Evolutionary conservation across 352 stramenopile genomes (phyloP).

Genomic region (Globisporangium radiosum): DNA sequence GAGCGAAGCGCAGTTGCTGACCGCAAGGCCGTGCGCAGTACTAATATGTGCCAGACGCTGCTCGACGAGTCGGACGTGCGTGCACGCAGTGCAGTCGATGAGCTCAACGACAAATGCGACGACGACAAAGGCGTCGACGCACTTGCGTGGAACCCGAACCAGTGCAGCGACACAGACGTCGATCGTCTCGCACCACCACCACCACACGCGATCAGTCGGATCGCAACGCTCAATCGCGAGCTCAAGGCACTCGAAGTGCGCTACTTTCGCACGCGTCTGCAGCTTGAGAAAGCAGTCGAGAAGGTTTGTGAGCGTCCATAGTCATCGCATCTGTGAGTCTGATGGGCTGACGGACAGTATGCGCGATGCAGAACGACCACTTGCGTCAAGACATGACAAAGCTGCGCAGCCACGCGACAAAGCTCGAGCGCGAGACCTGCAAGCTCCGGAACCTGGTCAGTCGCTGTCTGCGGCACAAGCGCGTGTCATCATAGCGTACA

Average conservation of each 20-base stretch:
- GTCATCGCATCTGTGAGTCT: neutral
- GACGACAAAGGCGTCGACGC: constrained; percentile 4
- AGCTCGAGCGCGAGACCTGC: constrained; percentile 50
- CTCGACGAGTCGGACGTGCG: neutral
- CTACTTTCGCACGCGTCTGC: constrained; percentile 70
- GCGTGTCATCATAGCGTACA: no score
- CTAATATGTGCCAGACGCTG: neutral
- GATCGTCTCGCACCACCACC: constrained; percentile 19
- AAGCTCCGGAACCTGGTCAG: constrained; percentile 57
- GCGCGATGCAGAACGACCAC: constrained; percentile 34
- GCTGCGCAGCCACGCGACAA: constrained; percentile 20
- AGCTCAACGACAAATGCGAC: neutral
- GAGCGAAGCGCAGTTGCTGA: neutral
- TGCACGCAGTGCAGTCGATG: neutral
- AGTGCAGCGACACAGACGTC: constrained; percentile 18
- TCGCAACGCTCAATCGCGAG: constrained; percentile 60
- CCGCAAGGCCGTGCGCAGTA: no score
- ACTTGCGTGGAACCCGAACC: constrained; percentile 9
- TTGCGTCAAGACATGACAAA: constrained; percentile 51
- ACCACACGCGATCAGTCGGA: constrained; percentile 39
- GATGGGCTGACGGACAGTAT: neutral
- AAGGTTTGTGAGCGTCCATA: constrained; percentile 24
- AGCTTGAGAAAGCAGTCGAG: constrained; percentile 59
- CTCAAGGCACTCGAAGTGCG: constrained; percentile 66
- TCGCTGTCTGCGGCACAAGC: neutral